Conservation (phyloP, 2,329 filamentous ascomycete species). For the Apiospora hydei region DNA sequence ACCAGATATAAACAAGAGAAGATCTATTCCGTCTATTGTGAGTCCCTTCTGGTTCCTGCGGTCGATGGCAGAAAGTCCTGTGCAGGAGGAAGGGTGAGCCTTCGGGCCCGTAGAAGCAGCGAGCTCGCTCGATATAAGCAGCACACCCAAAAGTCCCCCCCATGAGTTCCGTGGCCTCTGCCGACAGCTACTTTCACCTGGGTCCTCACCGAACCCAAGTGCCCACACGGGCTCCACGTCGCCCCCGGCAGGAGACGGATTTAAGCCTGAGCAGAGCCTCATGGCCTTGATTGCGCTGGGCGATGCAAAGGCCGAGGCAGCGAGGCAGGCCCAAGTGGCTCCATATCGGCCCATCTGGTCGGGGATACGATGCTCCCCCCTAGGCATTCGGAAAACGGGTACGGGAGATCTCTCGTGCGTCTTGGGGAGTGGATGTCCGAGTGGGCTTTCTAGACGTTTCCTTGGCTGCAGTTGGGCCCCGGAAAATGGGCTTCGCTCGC, state of each 20-base stretch:
- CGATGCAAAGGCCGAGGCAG: conserved; percentile 13
- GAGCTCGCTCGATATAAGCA: not conserved
- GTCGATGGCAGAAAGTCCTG: not conserved
- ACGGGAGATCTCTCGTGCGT: conserved; percentile 7
- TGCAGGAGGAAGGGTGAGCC: not conserved
- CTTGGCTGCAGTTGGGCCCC: conserved; percentile 11
- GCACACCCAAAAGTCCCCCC: not conserved
- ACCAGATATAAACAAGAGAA: not conserved
- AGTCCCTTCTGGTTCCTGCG: not conserved
- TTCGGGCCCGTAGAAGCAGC: not conserved
- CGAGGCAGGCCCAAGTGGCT: not conserved
- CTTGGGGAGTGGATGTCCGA: not conserved
- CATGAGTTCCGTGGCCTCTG: not conserved
- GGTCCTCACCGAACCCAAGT: not conserved
- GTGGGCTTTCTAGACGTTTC: not conserved
- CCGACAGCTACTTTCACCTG: conserved; percentile 4
- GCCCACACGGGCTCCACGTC: conserved; percentile 1
- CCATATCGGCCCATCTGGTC: conserved; percentile 15
- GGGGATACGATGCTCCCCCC: conserved; percentile 2
- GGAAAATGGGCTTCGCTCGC: not conserved
- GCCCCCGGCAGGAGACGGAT: not conserved
- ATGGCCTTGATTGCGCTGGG: not conserved
- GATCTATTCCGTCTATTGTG: conserved; percentile 12
- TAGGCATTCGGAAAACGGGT: conserved; percentile 3
- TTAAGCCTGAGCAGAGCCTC: conserved; percentile 10